Evolutionary conservation across 345 rosid genomes (phyloP).

Genomic region (Dipteronia dyeriana): DNA sequence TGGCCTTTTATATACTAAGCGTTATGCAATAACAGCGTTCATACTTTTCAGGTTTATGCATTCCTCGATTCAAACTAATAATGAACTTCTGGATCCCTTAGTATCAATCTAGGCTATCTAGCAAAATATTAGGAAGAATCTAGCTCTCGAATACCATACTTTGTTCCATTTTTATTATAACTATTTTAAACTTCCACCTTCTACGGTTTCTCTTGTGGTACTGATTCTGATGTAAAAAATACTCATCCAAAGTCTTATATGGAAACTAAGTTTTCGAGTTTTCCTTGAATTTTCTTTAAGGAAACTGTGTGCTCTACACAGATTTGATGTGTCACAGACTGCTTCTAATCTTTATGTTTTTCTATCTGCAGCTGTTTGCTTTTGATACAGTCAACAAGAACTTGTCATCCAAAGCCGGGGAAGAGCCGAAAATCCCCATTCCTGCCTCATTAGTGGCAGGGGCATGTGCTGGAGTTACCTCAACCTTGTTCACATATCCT

Average conservation of each 20-base stretch:
- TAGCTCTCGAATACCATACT: not conserved
- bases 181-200: not conserved
- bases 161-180: too few relatives aligned
- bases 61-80: not conserved
- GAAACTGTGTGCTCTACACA: not conserved
- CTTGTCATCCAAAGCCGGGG: slow-evolving; percentile 67
- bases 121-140: not conserved
- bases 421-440: slow-evolving; percentile 60
- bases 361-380: slow-evolving; percentile 71
- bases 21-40: too few relatives aligned
- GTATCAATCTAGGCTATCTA: not conserved
- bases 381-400: slow-evolving; percentile 85
- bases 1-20: not conserved
- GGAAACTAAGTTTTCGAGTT: not conserved
- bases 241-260: not conserved
- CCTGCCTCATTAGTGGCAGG: slow-evolving; percentile 94
- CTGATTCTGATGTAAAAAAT: not conserved
- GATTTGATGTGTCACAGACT: not conserved
- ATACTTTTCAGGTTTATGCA: not conserved
- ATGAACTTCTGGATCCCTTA: not conserved
- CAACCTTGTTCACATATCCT: slow-evolving; percentile 88
- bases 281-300: not conserved
- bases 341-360: slow-evolving; percentile 4
- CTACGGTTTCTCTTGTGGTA: too few relatives aligned
- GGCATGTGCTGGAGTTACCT: slow-evolving; percentile 98